These are phyloP conservation scores for Sarocladiaceae sp. DNA, from an alignment of 2,329 filamentous ascomycete species.

Conservation along the genomic window DNA sequence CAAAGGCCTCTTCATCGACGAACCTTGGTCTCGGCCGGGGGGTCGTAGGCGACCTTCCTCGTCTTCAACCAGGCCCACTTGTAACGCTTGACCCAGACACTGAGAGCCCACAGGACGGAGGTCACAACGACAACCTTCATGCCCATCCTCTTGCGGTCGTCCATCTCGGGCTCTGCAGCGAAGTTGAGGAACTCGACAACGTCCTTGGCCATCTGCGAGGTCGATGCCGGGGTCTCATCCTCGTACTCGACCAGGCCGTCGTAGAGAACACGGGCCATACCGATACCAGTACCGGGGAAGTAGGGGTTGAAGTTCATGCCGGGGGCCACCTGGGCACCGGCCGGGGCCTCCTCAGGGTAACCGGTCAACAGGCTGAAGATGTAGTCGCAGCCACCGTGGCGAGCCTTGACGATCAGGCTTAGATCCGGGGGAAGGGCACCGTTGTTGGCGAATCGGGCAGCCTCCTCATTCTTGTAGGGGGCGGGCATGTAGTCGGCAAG, in stretches of 20 bases:
- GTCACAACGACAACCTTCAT: conserved; percentile 87
- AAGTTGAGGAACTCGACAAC: conserved; percentile 99
- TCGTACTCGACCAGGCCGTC: conserved; percentile 98
- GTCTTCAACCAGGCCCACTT: conserved; percentile 98
- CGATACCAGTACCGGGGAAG: conserved; percentile 98
- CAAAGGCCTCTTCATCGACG: conserved; percentile 34
- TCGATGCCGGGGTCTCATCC: conserved; percentile 86
- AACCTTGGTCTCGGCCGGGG: conserved; percentile 52
- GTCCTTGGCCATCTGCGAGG: conserved; percentile 99
- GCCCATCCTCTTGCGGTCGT: conserved; percentile 99
- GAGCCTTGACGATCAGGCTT: conserved; percentile 93
- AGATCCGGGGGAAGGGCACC: conserved; percentile 96
- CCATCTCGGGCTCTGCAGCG: conserved; percentile 98
- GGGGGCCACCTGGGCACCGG: conserved; percentile 75
- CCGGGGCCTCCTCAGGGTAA: conserved; percentile 93
- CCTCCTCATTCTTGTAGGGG: conserved; percentile 99
- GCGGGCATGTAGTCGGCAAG: conserved; percentile 92
- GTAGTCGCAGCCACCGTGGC: conserved; percentile 97
- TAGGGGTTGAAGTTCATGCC: conserved; percentile 99
- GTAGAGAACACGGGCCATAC: conserved; percentile 97
- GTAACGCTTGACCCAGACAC: conserved; percentile 98
- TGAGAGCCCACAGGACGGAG: conserved; percentile 73
- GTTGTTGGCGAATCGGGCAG: conserved; percentile 95
- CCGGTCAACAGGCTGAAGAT: conserved; percentile 95
- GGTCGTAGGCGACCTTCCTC: conserved; percentile 85